Evolutionary conservation across 192 early-diverging fungal genomes (phyloP), one percentile per base, ranked within the genome.

Genomic region (Oehlia diaphana): DNA sequence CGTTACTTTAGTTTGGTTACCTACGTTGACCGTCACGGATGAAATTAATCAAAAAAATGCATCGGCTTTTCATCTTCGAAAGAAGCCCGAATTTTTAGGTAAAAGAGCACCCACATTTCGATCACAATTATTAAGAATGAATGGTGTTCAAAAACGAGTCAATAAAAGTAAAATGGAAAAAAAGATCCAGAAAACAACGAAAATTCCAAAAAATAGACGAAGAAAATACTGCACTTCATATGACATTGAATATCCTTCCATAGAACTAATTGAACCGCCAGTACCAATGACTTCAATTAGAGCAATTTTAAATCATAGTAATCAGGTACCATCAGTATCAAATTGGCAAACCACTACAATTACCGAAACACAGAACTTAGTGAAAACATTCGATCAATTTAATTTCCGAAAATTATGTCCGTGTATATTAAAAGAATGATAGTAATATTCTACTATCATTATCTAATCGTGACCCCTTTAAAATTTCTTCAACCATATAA

Each of bases 61-160:
- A 3, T 78, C 76, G 1, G 76, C 76, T 9, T 78, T 78, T 53
- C 14, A 44, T 13, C 67, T 78, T 50, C 19, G 76, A 21, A 78
- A 53, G 28, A 42, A 61, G 9, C 44, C n/a, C 8, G 76, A 53
- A 67, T 78, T 78, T 33, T 19, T 9, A n/a, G 62, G 58, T 4
- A 58, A 63, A 10, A 53, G 44, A 14, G 23, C 13, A 21, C 49
- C 53, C 5, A 16, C 53, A 33, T 78, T 67, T 33, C 9, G 76
- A 26, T 28, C 63, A 42, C 63, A 61, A 50, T 50, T 78, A 68
- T 44, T 68, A 31, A 33, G 65, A 33, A 78, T 78, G 65, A 28
- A 0, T 9, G 23, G n/a, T 21, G 76, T 78, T 35, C 65, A 78
- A 68, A 63, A 37, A 35, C 33, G 14, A 0, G 28, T 33, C 0